Evolutionary conservation across 495 filamentous ascomycete genomes (phyloP), one percentile per base, ranked within the genome.

Genomic region (Xylaria intraflava): DNA sequence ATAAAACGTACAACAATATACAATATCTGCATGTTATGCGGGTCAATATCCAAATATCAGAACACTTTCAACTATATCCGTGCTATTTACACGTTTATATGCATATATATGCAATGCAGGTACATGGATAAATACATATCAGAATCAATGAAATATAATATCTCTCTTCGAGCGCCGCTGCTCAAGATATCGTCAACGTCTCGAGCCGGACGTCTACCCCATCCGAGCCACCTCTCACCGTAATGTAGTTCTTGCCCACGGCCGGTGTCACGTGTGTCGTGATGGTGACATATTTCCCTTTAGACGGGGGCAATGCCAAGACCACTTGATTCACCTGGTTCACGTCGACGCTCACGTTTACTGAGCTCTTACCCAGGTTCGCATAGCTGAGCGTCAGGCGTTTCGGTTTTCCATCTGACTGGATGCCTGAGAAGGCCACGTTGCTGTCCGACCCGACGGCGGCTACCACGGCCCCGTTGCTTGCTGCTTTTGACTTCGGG

Each of bases 401-500:
- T 17, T 46, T 45, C 9, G 22, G 39, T 6, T 57, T 51, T 17
- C 59, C 60, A 12, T 41, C 43, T 10, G 58, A 62, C 41, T 58
- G 22, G 36, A 69, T 58, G 6, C 67, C 68, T 6, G 66, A 66
- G 43, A 70, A 66, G 11, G 62, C 64, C n/a, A 67, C 57, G 14
- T 49, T 53, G 35, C 66, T 70, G 29, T 67, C 62, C 14, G 53
- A 24, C 14, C 29, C 41, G 33, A 62, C 23, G 0, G 49, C 51
- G 29, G 62, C 64, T n/a, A 67, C 68, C n/a, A 70, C 68, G 16
- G 66, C 66, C 14, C 68, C 62, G 22, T 69, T 70, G 4, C 19
- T 24, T 26, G 66, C 63, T 11, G 59, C 60, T 22, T 14, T 55
- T 9, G 65, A 69, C 17, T 52, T 60, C 9, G 40, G 51, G 44